Percentiles rank a stretch among this genome's conserved stretches.
These are phyloP conservation scores for Pseudogymnoascus sp. DNA, from an alignment of 2,329 filamentous ascomycete genomes.

Conservation along the genomic window DNA sequence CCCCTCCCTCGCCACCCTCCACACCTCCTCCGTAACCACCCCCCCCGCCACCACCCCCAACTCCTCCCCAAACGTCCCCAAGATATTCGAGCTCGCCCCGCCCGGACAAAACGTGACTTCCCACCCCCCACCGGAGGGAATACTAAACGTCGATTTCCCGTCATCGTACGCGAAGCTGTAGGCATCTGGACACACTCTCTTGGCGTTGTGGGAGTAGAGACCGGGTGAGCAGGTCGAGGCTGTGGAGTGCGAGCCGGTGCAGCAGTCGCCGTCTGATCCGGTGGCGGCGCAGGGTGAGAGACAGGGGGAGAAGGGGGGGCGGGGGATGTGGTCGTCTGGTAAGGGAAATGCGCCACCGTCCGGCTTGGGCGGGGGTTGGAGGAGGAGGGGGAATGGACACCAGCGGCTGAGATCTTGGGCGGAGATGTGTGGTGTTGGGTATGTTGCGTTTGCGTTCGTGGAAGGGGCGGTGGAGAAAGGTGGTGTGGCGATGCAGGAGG, in stretches of 20 bases:
- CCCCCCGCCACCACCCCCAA: conserved; percentile 37
- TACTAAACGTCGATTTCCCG: conserved; percentile 49
- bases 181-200: conserved; percentile 71
- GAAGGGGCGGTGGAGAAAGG: conserved; percentile 41
- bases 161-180: conserved; percentile 68
- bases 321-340: conserved; percentile 62
- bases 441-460: conserved; percentile 56
- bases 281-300: conserved; percentile 66
- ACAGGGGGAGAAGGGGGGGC: conserved; percentile 69
- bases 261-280: conserved; percentile 61
- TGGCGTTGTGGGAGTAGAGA: conserved; percentile 60
- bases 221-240: conserved; percentile 57
- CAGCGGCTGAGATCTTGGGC: conserved; percentile 45
- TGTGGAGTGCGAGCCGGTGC: conserved; percentile 58
- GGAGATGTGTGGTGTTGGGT: conserved; percentile 56
- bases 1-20: conserved; percentile 11
- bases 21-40: conserved; percentile 27
- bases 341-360: conserved; percentile 73
- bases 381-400: conserved; percentile 75
- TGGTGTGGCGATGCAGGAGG: conserved; percentile 63
- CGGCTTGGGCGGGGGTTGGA: conserved; percentile 57
- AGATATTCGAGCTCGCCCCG: conserved; percentile 51
- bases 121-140: conserved; percentile 63
- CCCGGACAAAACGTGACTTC: conserved; percentile 69
- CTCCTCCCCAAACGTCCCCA: conserved; percentile 41